These are phyloP conservation scores for Phalaenopsis equestris DNA, from an alignment of 106 monocot species.

Conservation along the genomic window DNA sequence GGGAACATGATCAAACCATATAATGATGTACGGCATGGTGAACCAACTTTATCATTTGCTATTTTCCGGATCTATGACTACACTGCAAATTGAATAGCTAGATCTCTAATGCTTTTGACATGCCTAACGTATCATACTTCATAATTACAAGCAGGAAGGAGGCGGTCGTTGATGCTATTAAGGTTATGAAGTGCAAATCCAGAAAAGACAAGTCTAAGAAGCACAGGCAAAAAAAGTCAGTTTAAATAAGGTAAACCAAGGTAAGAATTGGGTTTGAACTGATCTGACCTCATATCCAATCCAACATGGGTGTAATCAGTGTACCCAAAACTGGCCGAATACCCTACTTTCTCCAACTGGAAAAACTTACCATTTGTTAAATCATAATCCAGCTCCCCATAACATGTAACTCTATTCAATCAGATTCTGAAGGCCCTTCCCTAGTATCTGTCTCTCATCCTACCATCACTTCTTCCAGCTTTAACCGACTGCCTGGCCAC, in stretches of 20 bases:
- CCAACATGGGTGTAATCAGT: not conserved
- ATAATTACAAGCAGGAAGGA: not conserved
- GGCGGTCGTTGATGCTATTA: not conserved
- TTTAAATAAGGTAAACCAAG: not conserved
- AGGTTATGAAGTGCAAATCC: too few relatives aligned
- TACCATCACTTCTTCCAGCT: too few relatives aligned
- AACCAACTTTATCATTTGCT: not conserved
- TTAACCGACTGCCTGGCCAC: too few relatives aligned
- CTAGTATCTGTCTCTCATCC: too few relatives aligned
- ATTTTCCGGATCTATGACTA: not conserved
- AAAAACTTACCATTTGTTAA: too few relatives aligned
- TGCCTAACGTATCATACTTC: not conserved
- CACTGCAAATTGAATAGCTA: not conserved
- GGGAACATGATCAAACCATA: not conserved
- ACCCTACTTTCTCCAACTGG: too few relatives aligned
- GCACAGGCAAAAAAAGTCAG: not conserved
- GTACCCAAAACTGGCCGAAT: too few relatives aligned
- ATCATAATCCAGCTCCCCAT: too few relatives aligned
- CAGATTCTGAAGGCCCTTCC: too few relatives aligned
- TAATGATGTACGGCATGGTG: not conserved
- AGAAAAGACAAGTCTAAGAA: too few relatives aligned
- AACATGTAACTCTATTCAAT: too few relatives aligned
- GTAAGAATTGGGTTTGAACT: not conserved
- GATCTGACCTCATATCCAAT: not conserved
- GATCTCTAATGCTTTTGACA: not conserved